Evolutionary conservation across 75 land plant genomes (phyloP).

Genomic region (Selaginella tamariscina): DNA sequence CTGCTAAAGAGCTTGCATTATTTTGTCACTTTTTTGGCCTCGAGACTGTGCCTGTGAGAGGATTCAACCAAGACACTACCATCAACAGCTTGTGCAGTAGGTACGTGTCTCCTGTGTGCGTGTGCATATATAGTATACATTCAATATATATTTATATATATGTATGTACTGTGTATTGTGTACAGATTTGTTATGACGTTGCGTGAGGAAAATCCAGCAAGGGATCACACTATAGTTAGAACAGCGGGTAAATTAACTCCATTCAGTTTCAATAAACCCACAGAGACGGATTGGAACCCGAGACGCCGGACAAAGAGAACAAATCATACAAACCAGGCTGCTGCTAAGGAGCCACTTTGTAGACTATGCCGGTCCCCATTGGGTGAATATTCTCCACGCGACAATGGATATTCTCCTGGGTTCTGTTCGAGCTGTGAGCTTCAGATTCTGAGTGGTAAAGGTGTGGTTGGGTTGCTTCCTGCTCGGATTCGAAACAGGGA

Average conservation of each 20-base stretch:
- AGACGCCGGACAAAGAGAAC: background rate
- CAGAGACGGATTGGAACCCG: background rate
- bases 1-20: constrained; percentile 51
- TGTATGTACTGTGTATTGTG: background rate
- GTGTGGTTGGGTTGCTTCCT: background rate
- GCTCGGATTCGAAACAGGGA: background rate
- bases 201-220: constrained; percentile 86
- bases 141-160: background rate
- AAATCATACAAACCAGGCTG: too few species aligned
- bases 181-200: constrained; percentile 10
- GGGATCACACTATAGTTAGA: constrained; percentile 77
- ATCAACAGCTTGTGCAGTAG: constrained; percentile 42
- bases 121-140: background rate
- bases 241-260: constrained; percentile 86
- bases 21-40: constrained; percentile 50
- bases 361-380: background rate
- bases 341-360: background rate
- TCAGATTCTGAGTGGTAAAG: background rate
- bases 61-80: background rate
- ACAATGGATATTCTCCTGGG: background rate
- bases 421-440: background rate
- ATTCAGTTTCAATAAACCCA: constrained; percentile 55
- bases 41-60: constrained; percentile 18
- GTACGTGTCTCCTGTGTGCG: background rate
- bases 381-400: background rate